Percentiles rank a stretch among this genome's conserved stretches.
Conservation (phyloP, 2,329 filamentous ascomycete species). For the Ophiostoma sp. region DNA sequence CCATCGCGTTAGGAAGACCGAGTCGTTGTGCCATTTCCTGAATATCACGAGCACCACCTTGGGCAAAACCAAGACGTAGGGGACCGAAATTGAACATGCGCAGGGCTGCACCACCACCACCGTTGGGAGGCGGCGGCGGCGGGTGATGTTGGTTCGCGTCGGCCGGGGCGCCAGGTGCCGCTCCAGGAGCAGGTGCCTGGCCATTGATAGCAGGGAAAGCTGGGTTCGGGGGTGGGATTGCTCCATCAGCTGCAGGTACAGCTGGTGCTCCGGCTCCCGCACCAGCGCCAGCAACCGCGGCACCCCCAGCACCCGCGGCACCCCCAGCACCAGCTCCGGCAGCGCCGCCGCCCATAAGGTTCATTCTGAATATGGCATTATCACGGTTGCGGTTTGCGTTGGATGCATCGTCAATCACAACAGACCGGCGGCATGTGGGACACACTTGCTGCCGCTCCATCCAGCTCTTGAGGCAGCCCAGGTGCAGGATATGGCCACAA, state of each 20-base stretch:
- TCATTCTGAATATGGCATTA: slow-evolving; percentile 39
- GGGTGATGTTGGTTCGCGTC: slow-evolving; percentile 36
- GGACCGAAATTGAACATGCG: slow-evolving; percentile 61
- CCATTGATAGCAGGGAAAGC: slow-evolving; percentile 30
- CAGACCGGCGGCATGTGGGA: slow-evolving; percentile 86
- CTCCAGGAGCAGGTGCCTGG: slow-evolving; percentile 26
- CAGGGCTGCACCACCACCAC: slow-evolving; percentile 35
- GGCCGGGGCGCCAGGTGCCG: slow-evolving; percentile 13
- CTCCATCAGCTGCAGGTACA: background rate
- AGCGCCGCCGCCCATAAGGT: slow-evolving; percentile 29
- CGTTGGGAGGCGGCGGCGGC: slow-evolving; percentile 28
- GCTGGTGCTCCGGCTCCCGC: slow-evolving; percentile 7
- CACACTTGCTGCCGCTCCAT: slow-evolving; percentile 96
- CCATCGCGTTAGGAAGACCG: slow-evolving; percentile 46
- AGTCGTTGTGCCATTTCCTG: slow-evolving; percentile 67
- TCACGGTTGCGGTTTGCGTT: slow-evolving; percentile 39
- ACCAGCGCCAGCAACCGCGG: slow-evolving; percentile 22
- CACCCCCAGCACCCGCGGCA: slow-evolving; percentile 4
- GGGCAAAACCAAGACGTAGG: slow-evolving; percentile 73
- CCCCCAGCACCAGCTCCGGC: background rate
- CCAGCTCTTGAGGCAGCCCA: slow-evolving; percentile 95
- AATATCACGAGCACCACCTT: slow-evolving; percentile 63
- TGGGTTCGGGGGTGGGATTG: background rate
- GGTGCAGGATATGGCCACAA: slow-evolving; percentile 92
- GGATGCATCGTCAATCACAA: slow-evolving; percentile 56